Conservation (phyloP, 2,329 filamentous ascomycete species). For the Aureobasidium musti region DNA sequence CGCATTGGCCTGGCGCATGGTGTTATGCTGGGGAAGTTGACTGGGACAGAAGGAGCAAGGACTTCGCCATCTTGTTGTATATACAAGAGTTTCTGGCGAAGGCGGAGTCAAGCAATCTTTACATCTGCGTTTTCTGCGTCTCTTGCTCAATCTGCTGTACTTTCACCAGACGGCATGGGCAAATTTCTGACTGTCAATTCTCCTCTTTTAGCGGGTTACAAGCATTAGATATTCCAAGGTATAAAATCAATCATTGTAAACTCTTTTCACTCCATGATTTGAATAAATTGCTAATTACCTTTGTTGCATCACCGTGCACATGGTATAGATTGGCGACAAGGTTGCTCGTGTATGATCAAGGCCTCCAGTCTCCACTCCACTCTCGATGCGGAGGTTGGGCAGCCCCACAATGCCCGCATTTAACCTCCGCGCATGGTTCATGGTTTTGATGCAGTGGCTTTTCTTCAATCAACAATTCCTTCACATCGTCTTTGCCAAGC, state of each 20-base stretch:
- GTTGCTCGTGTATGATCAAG: not conserved
- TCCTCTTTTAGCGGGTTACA: constrained; percentile 11
- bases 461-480: not conserved
- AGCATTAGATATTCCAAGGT: constrained; percentile 21
- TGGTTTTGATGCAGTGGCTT: not conserved
- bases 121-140: not conserved
- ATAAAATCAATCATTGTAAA: not conserved
- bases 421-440: not conserved
- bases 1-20: constrained; percentile 15
- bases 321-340: constrained; percentile 1
- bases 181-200: not conserved
- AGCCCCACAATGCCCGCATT: constrained; percentile 2
- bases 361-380: not conserved
- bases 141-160: constrained; percentile 8
- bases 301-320: not conserved
- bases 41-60: not conserved
- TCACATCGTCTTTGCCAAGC: not conserved
- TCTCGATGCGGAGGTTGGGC: not conserved
- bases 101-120: constrained; percentile 5
- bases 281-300: not conserved
- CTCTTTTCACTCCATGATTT: not conserved
- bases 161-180: not conserved
- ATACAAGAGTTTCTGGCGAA: constrained; percentile 10
- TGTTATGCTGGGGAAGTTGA: not conserved
- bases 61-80: constrained; percentile 21